A percentile compares a stretch with the other conserved stretches of the same genome.
Evolutionary conservation across 139 green algal species (phyloP).

Genomic region (Closterium sp.): DNA sequence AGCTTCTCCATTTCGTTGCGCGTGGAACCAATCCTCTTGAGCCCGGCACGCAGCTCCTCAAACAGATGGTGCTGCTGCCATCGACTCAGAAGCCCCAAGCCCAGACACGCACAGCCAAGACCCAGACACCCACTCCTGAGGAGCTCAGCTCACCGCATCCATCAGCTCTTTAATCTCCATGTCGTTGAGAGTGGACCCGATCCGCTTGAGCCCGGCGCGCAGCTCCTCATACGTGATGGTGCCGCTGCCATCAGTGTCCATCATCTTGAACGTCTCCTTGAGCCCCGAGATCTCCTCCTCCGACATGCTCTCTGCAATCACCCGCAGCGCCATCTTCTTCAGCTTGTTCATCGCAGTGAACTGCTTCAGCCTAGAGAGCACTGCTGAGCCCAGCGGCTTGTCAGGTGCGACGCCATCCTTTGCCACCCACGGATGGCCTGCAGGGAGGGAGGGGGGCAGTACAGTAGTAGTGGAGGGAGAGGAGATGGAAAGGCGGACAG

Average conservation of each 20-base stretch:
- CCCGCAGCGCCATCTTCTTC: constrained; percentile 88
- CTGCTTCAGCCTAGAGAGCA: constrained; percentile 80
- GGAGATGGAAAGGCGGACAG: too few relatives aligned
- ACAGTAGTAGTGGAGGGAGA: neutral
- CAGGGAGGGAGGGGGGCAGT: neutral
- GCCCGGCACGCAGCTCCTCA: constrained; percentile 61
- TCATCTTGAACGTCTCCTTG: too few relatives aligned
- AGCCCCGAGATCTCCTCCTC: constrained; percentile 57
- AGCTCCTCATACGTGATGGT: constrained; percentile 66
- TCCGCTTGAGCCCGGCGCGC: constrained; percentile 51
- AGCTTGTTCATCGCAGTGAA: constrained; percentile 95
- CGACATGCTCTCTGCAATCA: constrained; percentile 46
- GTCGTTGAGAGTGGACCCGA: constrained; percentile 21
- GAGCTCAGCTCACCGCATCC: constrained; percentile 24
- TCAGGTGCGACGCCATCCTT: constrained; percentile 77
- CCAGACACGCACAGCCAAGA: neutral
- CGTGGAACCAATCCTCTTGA: constrained; percentile 30
- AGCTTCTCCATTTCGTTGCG: constrained; percentile 33
- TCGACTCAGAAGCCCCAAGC: neutral
- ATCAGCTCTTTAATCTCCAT: constrained; percentile 19
- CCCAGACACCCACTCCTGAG: too few relatives aligned
- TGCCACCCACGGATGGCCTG: constrained; percentile 85
- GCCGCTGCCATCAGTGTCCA: constrained; percentile 65
- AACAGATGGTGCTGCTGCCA: neutral
- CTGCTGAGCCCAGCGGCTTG: constrained; percentile 73